phyloP scores from a whole-genome alignment of 129 eudicot species.

The Escallonia rubra region DNA sequence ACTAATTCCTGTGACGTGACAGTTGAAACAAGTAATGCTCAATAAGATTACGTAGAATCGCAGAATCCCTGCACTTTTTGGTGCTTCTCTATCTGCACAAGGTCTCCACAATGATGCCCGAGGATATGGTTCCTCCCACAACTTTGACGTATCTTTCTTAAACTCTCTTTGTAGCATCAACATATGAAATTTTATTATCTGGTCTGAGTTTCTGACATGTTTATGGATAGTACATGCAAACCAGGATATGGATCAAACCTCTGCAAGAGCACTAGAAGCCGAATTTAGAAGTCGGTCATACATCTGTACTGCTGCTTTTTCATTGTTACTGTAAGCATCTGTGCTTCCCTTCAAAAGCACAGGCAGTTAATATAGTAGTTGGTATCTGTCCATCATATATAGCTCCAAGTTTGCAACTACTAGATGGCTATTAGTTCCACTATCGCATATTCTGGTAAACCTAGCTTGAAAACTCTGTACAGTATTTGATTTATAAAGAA shows the following conservation, averaged over 20 bases:
- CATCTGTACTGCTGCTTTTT: slow-evolving; percentile 50
- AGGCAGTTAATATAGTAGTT: slow-evolving; percentile 2
- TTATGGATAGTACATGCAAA: neutral
- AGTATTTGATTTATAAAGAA: too few species aligned
- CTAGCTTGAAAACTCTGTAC: too few species aligned
- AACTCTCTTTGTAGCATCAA: slow-evolving; percentile 39
- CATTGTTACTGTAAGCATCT: slow-evolving; percentile 17
- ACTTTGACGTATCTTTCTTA: slow-evolving; percentile 39
- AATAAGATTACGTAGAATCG: neutral
- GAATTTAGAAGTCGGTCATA: slow-evolving; percentile 59
- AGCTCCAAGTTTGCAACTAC: too few species aligned
- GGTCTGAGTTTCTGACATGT: neutral
- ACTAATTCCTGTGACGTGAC: neutral
- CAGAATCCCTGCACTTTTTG: slow-evolving; percentile 25
- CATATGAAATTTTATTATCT: neutral
- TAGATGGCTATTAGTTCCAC: too few species aligned
- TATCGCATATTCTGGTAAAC: too few species aligned
- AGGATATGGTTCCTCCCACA: slow-evolving; percentile 66
- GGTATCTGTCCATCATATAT: neutral
- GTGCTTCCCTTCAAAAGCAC: slow-evolving; percentile 26
- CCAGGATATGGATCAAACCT: slow-evolving; percentile 40
- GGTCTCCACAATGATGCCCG: slow-evolving; percentile 75
- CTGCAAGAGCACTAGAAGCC: slow-evolving; percentile 79
- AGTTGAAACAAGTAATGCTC: neutral
- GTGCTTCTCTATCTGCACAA: slow-evolving; percentile 63